Evolutionary conservation across 2,329 filamentous ascomycete species (phyloP), one percentile per base, ranked within the genome.

Genomic region (Fusarium citri): DNA sequence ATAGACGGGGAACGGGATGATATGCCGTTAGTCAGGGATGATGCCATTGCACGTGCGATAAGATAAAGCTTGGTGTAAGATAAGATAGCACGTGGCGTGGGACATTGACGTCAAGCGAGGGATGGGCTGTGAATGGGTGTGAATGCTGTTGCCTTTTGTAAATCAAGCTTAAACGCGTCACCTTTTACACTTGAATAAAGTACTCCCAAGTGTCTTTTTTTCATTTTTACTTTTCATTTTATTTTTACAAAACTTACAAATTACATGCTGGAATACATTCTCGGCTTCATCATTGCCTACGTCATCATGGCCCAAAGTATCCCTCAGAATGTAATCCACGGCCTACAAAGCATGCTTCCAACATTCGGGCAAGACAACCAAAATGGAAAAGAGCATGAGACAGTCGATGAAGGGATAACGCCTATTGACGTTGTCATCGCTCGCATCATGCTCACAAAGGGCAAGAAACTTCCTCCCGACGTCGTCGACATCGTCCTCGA

Each of bases 401-500:
- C 18, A 2, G 10, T n/a, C 34, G 18, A 37, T 4, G 18, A 37
- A 4, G 68, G 79, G 16, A 84, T 86, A 2, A 80, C 76, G 0
- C 76, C 83, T 6, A 75, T 80, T 42, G 87, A 91, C 73, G 83
- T 89, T 2, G 66, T 83, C 5, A 75, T 84, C 2, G 82, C 84
- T 14, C 86, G 85, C 55, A 72, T 80, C 15, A 81, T 87, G 75
- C 74, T 91, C n/a, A 73, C 72, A 26, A 80, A 81, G 55, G 79
- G 77, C 14, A 76, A 78, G 9, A 75, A 75, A 4, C 78, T 91
- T 3, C 88, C 89, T 0, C 76, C 81, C 3, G 88, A 90, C 64
- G 63, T 91, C 0, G 79, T 88, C 40, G 84, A 90, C 71, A 75
- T 77, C 47, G 83, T 91, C 47, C 77, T 90, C 56, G 88, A 91